Evolutionary conservation across 768 basidiomycete species (phyloP).

Genomic region (Strobilomyces echinocephalus): DNA sequence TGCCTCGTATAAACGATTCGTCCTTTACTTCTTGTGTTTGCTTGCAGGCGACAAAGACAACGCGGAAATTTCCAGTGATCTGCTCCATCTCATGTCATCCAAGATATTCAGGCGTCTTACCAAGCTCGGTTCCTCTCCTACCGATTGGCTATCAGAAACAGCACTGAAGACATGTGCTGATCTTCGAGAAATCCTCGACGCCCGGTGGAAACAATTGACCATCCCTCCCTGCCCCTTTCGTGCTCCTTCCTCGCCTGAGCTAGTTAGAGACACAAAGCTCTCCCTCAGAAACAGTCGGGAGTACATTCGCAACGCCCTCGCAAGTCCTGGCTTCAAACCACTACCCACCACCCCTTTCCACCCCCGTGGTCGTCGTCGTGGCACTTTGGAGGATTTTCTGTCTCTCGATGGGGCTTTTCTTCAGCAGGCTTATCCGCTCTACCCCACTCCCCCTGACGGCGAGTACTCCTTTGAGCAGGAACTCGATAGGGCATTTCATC

Average conservation of each 20-base stretch:
- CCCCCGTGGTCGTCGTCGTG: background rate
- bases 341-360: background rate
- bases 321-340: background rate
- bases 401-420: slow-evolving; percentile 9
- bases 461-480: slow-evolving; percentile 29
- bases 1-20: slow-evolving; percentile 42
- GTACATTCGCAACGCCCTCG: slow-evolving; percentile 8
- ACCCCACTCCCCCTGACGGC: slow-evolving; percentile 31
- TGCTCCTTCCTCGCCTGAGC: slow-evolving; percentile 14
- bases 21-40: slow-evolving; percentile 36
- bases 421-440: no score
- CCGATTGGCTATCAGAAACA: slow-evolving; percentile 11
- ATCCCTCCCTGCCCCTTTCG: slow-evolving; percentile 8
- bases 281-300: no score
- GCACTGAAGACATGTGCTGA: slow-evolving; percentile 24
- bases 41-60: slow-evolving; percentile 19
- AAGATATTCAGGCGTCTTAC: slow-evolving; percentile 17
- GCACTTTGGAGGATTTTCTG: slow-evolving; percentile 12
- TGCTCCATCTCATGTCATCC: slow-evolving; percentile 22
- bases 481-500: no score
- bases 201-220: slow-evolving; percentile 32
- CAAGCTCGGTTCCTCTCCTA: slow-evolving; percentile 5
- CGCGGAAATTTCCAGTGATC: slow-evolving; percentile 11
- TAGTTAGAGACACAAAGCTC: slow-evolving; percentile 22
- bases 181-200: slow-evolving; percentile 21